phyloP scores from a whole-genome alignment of 176 grass and related monocot genomes.

The Puya raimondii region DNA sequence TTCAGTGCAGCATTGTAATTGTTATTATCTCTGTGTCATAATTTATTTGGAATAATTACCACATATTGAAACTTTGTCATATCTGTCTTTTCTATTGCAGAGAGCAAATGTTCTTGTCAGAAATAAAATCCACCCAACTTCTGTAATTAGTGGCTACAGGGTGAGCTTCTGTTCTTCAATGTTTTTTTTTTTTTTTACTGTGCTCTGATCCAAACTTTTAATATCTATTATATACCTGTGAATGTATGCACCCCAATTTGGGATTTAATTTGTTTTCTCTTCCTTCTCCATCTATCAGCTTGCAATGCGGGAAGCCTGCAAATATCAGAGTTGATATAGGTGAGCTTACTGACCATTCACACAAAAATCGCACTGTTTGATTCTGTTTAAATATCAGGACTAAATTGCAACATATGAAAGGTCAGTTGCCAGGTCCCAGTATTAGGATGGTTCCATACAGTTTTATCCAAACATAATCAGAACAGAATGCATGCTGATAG shows the following conservation, averaged over 20 bases:
- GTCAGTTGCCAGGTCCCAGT: no score
- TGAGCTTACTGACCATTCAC: no score
- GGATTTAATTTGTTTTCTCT: conserved; percentile 6
- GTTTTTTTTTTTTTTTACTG: neutral
- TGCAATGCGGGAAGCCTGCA: conserved; percentile 94
- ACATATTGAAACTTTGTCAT: conserved; percentile 7
- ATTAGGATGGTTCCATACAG: no score
- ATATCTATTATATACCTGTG: conserved; percentile 1
- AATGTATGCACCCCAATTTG: conserved; percentile 10
- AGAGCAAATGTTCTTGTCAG: conserved; percentile 82
- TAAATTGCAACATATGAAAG: no score
- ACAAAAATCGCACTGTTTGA: no score
- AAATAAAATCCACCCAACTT: conserved; percentile 95
- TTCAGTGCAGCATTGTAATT: no score
- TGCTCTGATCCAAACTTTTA: neutral
- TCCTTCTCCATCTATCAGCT: conserved; percentile 45
- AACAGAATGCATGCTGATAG: no score
- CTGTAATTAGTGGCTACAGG: conserved; percentile 93
- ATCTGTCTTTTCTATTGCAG: conserved; percentile 29
- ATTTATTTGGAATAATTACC: neutral
- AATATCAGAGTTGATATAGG: neutral
- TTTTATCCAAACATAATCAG: no score
- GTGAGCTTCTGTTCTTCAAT: conserved; percentile 23
- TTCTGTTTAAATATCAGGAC: no score
- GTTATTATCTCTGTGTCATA: neutral